phyloP scores from a whole-genome alignment of 768 basidiomycete genomes.

The Dendrothele bispora region DNA sequence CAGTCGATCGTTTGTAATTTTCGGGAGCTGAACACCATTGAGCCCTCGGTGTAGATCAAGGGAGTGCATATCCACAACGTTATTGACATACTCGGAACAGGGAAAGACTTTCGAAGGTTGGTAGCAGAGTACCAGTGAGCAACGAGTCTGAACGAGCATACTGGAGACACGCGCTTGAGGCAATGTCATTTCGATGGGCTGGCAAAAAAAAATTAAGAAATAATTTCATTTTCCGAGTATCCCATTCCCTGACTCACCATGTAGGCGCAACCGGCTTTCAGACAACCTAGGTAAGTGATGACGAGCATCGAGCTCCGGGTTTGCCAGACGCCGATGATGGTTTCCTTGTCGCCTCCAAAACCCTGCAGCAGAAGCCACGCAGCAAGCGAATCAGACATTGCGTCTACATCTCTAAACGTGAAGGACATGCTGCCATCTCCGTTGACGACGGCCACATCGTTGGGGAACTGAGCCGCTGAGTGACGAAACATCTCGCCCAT shows the following conservation, averaged over 20 bases:
- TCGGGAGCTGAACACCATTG: too few species aligned
- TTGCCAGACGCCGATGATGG: not conserved
- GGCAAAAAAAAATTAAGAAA: not conserved
- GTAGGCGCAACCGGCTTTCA: slow-evolving; percentile 6
- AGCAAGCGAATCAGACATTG: not conserved
- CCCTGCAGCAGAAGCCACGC: not conserved
- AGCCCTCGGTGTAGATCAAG: too few species aligned
- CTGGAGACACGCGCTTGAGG: not conserved
- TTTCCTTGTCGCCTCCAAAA: not conserved
- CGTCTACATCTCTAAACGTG: not conserved
- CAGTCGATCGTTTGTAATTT: slow-evolving; percentile 1
- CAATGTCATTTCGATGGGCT: slow-evolving; percentile 2
- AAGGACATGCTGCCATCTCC: not conserved
- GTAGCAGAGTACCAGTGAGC: not conserved
- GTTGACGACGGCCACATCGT: not conserved
- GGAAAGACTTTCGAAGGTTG: not conserved
- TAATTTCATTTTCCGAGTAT: too few species aligned
- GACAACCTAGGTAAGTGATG: not conserved
- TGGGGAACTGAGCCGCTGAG: not conserved
- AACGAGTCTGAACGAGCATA: not conserved
- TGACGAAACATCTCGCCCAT: not conserved
- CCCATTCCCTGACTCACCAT: too few species aligned
- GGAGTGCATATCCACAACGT: too few species aligned
- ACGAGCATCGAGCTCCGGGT: not conserved
- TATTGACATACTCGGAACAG: too few species aligned